Conservation (phyloP, 257 asterid species). For the Agastache rugosa region DNA sequence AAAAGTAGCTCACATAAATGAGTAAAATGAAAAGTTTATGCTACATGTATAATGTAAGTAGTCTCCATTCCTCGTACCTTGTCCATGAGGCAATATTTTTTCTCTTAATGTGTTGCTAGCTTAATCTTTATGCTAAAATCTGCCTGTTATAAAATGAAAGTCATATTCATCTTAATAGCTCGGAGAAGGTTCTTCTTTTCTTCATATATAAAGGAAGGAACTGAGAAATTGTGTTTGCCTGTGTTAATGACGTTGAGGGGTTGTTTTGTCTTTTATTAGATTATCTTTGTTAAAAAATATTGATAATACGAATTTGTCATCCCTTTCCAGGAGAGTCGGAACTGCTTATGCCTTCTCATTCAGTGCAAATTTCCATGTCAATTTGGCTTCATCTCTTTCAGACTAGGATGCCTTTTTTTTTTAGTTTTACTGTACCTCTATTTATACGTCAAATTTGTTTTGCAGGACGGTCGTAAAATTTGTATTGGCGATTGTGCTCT, state of each 20-base stretch:
- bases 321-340: background rate
- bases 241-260: background rate
- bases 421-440: background rate
- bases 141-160: background rate
- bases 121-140: background rate
- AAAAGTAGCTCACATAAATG: background rate
- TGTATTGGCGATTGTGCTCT: conserved; percentile 80
- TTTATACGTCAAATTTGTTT: background rate
- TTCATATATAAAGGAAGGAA: too few relatives aligned
- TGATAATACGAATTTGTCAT: background rate
- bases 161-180: background rate
- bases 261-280: too few relatives aligned
- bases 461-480: conserved; percentile 74
- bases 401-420: background rate
- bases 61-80: background rate
- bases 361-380: too few relatives aligned
- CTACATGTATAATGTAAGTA: background rate
- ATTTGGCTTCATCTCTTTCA: background rate
- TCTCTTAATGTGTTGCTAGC: background rate
- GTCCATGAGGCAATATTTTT: background rate
- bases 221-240: background rate
- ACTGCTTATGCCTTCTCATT: background rate
- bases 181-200: too few relatives aligned
- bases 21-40: background rate
- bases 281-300: too few relatives aligned